These are phyloP conservation scores for Glarea lozoyensis DNA, from an alignment of 495 filamentous ascomycete species.

Conservation along the genomic window DNA sequence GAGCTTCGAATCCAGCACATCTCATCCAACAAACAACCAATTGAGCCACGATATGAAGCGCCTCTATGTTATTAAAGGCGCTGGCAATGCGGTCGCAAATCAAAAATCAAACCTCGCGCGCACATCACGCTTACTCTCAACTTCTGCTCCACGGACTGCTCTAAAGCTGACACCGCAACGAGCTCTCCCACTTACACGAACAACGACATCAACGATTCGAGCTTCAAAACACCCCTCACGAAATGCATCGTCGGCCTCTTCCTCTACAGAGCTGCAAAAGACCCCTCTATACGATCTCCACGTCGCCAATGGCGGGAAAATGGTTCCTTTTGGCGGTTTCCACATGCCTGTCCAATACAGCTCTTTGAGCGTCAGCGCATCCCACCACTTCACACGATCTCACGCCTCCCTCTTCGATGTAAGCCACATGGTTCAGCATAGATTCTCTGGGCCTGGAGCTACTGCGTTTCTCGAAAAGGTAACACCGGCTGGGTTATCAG, in stretches of 20 bases:
- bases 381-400: constrained; percentile 79
- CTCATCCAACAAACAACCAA: too few species aligned
- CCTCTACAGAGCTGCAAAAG: constrained; percentile 35
- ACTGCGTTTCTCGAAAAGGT: constrained; percentile 67
- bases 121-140: constrained; percentile 10
- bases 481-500: constrained; percentile 60
- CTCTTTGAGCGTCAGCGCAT: constrained; percentile 62
- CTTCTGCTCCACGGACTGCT: too few species aligned
- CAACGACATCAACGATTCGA: too few species aligned
- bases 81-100: constrained; percentile 18
- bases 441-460: constrained; percentile 69
- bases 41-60: constrained; percentile 30
- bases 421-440: constrained; percentile 62
- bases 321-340: constrained; percentile 95
- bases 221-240: background rate
- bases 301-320: constrained; percentile 69
- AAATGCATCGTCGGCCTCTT: too few species aligned
- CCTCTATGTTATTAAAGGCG: constrained; percentile 19
- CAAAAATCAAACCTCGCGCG: constrained; percentile 1
- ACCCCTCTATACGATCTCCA: constrained; percentile 86
- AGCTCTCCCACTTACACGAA: too few species aligned
- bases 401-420: constrained; percentile 89
- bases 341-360: constrained; percentile 87
- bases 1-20: too few species aligned
- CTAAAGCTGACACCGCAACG: constrained; percentile 22